These are phyloP conservation scores for Rhodofomes roseus DNA, from an alignment of 1,284 basidiomycete species.

Conservation along the genomic window DNA sequence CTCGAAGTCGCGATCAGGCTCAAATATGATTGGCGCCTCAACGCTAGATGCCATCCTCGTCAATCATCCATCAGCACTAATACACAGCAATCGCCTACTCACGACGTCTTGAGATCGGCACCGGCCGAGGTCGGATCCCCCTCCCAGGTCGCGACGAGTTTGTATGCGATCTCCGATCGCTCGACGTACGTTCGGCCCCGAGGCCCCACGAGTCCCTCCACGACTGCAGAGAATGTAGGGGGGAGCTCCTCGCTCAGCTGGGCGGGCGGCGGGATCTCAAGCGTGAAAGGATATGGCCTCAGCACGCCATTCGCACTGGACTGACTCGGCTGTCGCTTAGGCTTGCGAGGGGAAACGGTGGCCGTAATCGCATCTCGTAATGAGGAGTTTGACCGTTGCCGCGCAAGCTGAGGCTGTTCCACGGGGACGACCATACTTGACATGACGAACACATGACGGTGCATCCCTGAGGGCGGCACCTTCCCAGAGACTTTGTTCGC, in stretches of 20 bases:
- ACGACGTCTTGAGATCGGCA: constrained; percentile 45
- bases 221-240: constrained; percentile 44
- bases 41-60: constrained; percentile 35
- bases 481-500: constrained; percentile 25
- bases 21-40: constrained; percentile 58
- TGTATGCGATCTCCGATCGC: constrained; percentile 48
- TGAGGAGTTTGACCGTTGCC: constrained; percentile 37
- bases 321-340: constrained; percentile 23
- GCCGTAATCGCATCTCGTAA: constrained; percentile 47
- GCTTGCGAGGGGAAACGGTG: constrained; percentile 31
- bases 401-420: constrained; percentile 29
- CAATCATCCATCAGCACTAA: constrained; percentile 9
- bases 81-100: constrained; percentile 24
- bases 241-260: constrained; percentile 57
- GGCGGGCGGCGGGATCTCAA: constrained; percentile 50
- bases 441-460: constrained; percentile 56
- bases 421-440: constrained; percentile 44
- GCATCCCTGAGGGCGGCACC: constrained; percentile 26
- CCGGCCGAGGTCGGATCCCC: constrained; percentile 33
- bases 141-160: constrained; percentile 57
- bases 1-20: constrained; percentile 57
- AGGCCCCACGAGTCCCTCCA: constrained; percentile 20
- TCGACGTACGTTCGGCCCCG: constrained; percentile 38
- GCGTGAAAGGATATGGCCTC: constrained; percentile 52
- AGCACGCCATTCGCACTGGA: constrained; percentile 17